Evolutionary conservation across 2,329 filamentous ascomycete species (phyloP), one percentile per base, ranked within the genome.

Genomic region (Aureobasidium sp.): DNA sequence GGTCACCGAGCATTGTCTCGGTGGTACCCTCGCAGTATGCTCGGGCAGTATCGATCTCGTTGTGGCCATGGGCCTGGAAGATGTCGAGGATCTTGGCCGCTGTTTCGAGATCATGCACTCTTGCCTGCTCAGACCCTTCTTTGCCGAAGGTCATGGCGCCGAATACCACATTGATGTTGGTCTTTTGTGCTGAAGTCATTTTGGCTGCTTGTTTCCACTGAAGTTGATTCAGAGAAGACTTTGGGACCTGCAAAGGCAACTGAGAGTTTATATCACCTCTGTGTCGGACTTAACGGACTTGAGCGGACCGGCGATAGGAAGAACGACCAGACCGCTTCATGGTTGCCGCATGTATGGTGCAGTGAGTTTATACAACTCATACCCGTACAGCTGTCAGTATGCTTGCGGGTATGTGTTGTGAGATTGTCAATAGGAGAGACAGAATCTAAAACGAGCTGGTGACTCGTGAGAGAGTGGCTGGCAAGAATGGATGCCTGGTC

Each of bases 51-150:
- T 71, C 68, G 46, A 69, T 65, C 50, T 70, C 67, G 37, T 64
- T 67, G 57, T 69, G 67, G 5, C 67, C 68, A 60, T 71, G 67
- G 43, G 67, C 65, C 35, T 67, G 67, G 61, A 70, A 68, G 25
- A 64, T 60, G 43, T 68, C 66, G 37, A 70, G 64, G 33, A 71
- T 67, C 15, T 49, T 63, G 35, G 54, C 57, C 25, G 64, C 64
- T 4, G 61, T 64, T 2, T 65, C 62, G 2, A 66, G 40, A 25
- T 65, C 62, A 47, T 67, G 64, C 11, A 69, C 67, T 6, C 67
- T 64, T 17, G 66, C 46, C 57, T 68, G 65, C 57, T 67, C 66
- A 21, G 57, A 62, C 35, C 61, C 63, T 38, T 63, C 53, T 40
- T 64, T 63, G 43, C 64, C 64, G 57, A 65, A 62, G 11, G 64